A percentile compares a stretch with the other conserved stretches of the same genome.
Conservation (phyloP, 768 basidiomycete genomes). For the Xanthoconium stramineum region DNA sequence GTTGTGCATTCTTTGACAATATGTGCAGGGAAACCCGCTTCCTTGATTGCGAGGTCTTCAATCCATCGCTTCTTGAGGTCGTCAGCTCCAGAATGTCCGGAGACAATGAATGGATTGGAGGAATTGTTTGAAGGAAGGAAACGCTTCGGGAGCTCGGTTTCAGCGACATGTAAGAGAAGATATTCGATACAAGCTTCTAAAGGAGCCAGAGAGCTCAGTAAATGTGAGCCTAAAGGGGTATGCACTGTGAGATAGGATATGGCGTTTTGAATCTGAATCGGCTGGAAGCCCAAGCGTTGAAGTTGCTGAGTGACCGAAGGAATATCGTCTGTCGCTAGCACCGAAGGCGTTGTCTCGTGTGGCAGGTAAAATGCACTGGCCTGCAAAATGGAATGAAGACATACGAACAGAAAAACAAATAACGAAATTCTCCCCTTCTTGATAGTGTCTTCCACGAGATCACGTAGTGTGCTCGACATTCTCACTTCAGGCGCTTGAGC, state of each 20-base stretch:
- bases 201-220: conserved; percentile 57
- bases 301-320: conserved; percentile 53
- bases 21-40: conserved; percentile 78
- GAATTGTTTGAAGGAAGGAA: conserved; percentile 66
- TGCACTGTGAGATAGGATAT: conserved; percentile 54
- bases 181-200: conserved; percentile 83
- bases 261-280: conserved; percentile 48
- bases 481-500: conserved; percentile 67
- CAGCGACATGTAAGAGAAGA: conserved; percentile 77
- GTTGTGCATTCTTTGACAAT: conserved; percentile 55
- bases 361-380: conserved; percentile 50
- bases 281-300: conserved; percentile 62
- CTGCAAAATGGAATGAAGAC: conserved; percentile 30
- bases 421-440: conserved; percentile 52
- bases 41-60: conserved; percentile 74
- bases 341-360: conserved; percentile 30
- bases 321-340: conserved; percentile 42
- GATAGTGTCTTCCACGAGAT: conserved; percentile 76
- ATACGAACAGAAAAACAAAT: neutral
- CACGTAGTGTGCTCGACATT: conserved; percentile 75
- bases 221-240: conserved; percentile 56
- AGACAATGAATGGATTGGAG: conserved; percentile 66
- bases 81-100: conserved; percentile 58
- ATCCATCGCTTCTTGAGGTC: conserved; percentile 75
- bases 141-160: conserved; percentile 78